Evolutionary conservation across 305 asterid genomes (phyloP).

Genomic region (Caryopteris hybrid): DNA sequence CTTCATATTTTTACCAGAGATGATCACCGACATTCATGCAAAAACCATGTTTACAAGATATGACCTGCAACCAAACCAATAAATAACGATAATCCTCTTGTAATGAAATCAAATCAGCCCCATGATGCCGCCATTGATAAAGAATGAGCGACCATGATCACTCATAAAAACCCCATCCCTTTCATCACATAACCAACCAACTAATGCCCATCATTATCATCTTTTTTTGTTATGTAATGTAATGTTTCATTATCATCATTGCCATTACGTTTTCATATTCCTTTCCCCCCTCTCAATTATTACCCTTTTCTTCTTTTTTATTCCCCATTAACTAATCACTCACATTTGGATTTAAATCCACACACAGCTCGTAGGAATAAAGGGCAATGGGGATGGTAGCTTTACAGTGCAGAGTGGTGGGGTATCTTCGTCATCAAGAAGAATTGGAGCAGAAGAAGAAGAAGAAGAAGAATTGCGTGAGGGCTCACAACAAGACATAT

Average conservation of each 20-base stretch:
- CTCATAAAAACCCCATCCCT: constrained; percentile 17
- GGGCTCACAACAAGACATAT: constrained; percentile 78
- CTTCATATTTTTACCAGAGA: too few species aligned
- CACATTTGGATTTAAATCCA: neutral
- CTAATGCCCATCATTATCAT: constrained; percentile 39
- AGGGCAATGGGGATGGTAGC: constrained; percentile 68
- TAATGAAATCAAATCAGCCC: too few species aligned
- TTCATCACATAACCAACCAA: constrained; percentile 32
- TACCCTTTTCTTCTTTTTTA: neutral
- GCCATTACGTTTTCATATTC: neutral
- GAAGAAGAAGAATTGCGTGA: constrained; percentile 72
- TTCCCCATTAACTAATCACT: neutral
- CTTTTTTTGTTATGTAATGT: constrained; percentile 18
- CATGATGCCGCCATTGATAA: neutral
- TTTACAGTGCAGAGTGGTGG: constrained; percentile 48
- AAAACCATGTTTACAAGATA: constrained; percentile 26
- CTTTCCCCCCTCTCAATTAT: neutral
- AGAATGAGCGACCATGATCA: too few species aligned
- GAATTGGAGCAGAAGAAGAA: constrained; percentile 30
- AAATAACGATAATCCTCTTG: constrained; percentile 4
- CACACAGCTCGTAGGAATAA: constrained; percentile 77
- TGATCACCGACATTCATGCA: constrained; percentile 25
- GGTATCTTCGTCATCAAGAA: constrained; percentile 35
- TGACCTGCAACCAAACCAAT: constrained; percentile 26
- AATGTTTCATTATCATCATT: constrained; percentile 21